Conservation (phyloP, 1,284 basidiomycete genomes). For the Pseudozyma flocculosa region DNA sequence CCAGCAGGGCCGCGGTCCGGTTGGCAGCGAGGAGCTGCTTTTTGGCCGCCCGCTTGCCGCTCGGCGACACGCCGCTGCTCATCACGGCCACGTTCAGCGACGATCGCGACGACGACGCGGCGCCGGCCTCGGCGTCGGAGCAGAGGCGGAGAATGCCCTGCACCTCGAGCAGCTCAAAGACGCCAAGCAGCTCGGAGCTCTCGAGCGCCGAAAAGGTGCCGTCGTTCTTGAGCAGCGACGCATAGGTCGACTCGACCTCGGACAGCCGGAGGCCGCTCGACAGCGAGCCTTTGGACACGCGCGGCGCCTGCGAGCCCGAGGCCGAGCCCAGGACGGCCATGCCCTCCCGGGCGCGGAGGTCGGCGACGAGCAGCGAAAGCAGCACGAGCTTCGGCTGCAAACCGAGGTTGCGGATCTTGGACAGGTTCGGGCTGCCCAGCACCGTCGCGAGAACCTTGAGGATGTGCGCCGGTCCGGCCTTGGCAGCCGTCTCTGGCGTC, state of each 20-base stretch:
- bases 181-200: constrained; percentile 49
- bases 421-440: constrained; percentile 45
- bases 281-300: neutral
- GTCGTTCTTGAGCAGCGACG: constrained; percentile 39
- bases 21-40: constrained; percentile 45
- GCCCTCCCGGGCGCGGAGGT: constrained; percentile 23
- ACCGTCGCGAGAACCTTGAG: constrained; percentile 51
- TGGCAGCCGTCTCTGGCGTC: constrained; percentile 41
- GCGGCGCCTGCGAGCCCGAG: neutral
- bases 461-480: constrained; percentile 52
- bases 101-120: neutral
- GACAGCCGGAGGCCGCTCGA: constrained; percentile 22
- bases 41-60: constrained; percentile 47
- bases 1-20: constrained; percentile 27
- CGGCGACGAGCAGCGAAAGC: constrained; percentile 43
- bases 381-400: constrained; percentile 54
- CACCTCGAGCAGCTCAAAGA: constrained; percentile 53
- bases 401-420: constrained; percentile 46
- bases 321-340: constrained; percentile 27
- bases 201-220: constrained; percentile 41
- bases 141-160: constrained; percentile 46
- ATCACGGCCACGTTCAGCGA: constrained; percentile 1
- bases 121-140: constrained; percentile 19
- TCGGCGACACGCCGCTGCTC: constrained; percentile 29
- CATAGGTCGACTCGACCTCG: constrained; percentile 49